Conservation (phyloP, 2,329 filamentous ascomycete species). For the Lecanicillium sp. region DNA sequence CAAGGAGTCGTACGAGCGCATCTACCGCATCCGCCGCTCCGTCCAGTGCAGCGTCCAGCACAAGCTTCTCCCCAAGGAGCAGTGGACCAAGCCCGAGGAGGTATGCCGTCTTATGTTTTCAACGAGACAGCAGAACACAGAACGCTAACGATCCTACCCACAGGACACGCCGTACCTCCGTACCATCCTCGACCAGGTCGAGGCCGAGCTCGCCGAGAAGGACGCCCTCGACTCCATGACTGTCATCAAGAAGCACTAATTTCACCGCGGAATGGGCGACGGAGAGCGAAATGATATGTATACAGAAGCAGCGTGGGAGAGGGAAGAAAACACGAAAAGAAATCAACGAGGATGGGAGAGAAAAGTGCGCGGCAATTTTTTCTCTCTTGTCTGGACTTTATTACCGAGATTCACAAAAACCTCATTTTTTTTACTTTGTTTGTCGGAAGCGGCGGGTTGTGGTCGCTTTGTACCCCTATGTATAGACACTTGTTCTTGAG, state of each 20-base stretch:
- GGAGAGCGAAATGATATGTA: constrained; percentile 2
- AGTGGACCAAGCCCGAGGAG: constrained; percentile 53
- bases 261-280: constrained; percentile 1
- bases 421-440: background rate
- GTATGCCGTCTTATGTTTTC: constrained; percentile 22
- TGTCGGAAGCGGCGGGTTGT: background rate
- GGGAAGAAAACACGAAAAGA: background rate
- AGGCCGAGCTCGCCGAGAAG: constrained; percentile 43
- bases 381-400: too few species aligned
- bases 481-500: constrained; percentile 5
- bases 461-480: constrained; percentile 6
- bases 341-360: background rate
- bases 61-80: constrained; percentile 54
- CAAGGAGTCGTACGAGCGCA: constrained; percentile 90
- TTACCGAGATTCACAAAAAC: background rate
- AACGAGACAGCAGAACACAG: background rate
- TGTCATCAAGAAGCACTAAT: constrained; percentile 42
- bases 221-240: constrained; percentile 42
- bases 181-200: constrained; percentile 44
- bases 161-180: constrained; percentile 48
- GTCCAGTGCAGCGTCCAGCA: constrained; percentile 66
- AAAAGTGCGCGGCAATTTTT: too few species aligned
- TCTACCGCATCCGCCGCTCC: constrained; percentile 93
- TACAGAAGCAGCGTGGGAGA: background rate
- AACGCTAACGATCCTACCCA: constrained; percentile 13